These are phyloP conservation scores for Schizosaccharomyces japonicus DNA, from an alignment of 805 yeast species.

Conservation along the genomic window DNA sequence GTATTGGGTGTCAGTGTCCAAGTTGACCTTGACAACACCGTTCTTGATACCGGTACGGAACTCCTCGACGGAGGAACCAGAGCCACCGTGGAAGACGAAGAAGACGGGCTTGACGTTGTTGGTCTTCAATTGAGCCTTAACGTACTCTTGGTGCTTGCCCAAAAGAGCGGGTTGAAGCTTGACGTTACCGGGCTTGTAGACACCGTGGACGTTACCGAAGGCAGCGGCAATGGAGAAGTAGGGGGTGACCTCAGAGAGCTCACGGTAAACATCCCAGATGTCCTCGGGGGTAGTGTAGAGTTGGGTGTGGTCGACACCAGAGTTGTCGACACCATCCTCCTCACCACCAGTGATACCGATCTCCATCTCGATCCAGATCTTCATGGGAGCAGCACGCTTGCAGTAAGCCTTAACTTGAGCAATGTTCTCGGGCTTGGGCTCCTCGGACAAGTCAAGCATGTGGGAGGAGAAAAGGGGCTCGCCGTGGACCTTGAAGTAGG, in stretches of 20 bases:
- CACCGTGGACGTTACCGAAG: constrained; percentile 98
- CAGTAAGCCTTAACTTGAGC: constrained; percentile 84
- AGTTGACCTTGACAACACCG: constrained; percentile 97
- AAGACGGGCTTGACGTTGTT: constrained; percentile 47
- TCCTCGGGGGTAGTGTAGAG: constrained; percentile 91
- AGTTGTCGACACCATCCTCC: constrained; percentile 99
- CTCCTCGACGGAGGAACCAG: constrained; percentile 85
- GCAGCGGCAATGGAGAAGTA: constrained; percentile 99
- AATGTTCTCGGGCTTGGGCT: constrained; percentile 86
- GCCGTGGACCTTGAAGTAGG: constrained; percentile 60
- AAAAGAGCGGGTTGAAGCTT: constrained; percentile 74
- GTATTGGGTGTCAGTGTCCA: constrained; percentile 96
- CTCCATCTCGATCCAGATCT: constrained; percentile 99
- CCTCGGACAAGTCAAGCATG: constrained; percentile 96
- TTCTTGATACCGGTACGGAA: constrained; percentile 69
- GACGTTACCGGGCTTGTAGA: constrained; percentile 97
- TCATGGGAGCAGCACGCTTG: constrained; percentile 74
- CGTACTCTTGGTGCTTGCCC: constrained; percentile 86
- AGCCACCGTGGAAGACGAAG: constrained; percentile 99
- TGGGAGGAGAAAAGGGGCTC: constrained; percentile 95
- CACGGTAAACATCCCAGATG: constrained; percentile 74
- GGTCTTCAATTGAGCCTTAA: constrained; percentile 39
- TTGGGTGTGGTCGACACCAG: constrained; percentile 62
- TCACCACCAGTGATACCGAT: constrained; percentile 99
- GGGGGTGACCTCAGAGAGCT: constrained; percentile 74